Evolutionary conservation across 2,329 filamentous ascomycete genomes (phyloP).

Genomic region (Sporothrix pseudoabietina): DNA sequence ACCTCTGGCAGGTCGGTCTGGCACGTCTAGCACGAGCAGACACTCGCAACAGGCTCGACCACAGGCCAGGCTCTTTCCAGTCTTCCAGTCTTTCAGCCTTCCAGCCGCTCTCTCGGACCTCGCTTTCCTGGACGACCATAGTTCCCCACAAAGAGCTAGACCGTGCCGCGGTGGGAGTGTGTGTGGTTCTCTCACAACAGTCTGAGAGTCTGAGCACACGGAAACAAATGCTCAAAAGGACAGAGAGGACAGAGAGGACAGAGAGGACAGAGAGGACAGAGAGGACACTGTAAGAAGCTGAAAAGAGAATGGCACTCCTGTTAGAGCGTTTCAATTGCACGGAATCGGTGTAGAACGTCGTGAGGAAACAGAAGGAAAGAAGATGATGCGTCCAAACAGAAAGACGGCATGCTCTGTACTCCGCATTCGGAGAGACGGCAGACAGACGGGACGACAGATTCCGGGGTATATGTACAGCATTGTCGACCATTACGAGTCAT

Average conservation of each 20-base stretch:
- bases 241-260: not conserved
- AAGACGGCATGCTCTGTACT: not conserved
- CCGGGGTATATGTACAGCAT: not conserved
- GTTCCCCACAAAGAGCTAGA: not conserved
- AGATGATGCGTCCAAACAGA: not conserved
- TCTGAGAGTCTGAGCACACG: conserved; percentile 16
- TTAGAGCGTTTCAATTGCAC: conserved; percentile 16
- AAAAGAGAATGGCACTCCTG: not conserved
- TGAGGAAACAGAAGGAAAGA: not conserved
- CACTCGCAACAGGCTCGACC: not conserved
- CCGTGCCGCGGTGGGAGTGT: not conserved
- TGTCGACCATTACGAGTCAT: not conserved
- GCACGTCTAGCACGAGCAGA: not conserved
- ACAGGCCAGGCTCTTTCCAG: not conserved
- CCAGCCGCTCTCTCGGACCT: conserved; percentile 10
- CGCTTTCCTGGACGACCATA: not conserved
- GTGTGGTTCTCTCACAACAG: not conserved
- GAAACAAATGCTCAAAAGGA: not conserved
- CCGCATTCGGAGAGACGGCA: not conserved
- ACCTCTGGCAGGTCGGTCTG: not conserved
- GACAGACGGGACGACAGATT: conserved; percentile 10
- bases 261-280: not conserved
- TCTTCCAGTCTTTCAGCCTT: too few species aligned
- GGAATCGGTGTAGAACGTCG: not conserved
- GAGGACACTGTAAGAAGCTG: not conserved